A percentile compares a stretch with the other conserved stretches of the same genome.
These are phyloP conservation scores for Penicillium cataractarum DNA, from an alignment of 495 filamentous ascomycete species.

Conservation along the genomic window DNA sequence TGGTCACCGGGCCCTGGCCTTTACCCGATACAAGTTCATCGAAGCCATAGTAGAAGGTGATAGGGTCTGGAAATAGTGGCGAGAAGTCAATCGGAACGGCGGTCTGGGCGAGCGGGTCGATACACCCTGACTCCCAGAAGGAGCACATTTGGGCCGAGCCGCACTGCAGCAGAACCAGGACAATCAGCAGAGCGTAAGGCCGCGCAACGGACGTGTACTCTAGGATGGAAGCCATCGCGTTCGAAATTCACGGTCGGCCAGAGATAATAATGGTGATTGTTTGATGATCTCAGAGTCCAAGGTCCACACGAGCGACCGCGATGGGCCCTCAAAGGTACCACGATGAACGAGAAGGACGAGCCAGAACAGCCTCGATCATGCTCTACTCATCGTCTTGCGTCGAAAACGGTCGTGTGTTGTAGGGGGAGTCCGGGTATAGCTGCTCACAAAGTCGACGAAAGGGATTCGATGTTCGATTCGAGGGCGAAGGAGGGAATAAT, in stretches of 20 bases:
- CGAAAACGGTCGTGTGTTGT: background rate
- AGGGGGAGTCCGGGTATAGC: background rate
- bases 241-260: slow-evolving; percentile 5
- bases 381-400: slow-evolving; percentile 14
- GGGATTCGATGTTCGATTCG: slow-evolving; percentile 3
- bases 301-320: slow-evolving; percentile 28
- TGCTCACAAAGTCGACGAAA: background rate
- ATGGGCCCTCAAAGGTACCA: slow-evolving; percentile 28
- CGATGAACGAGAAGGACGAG: slow-evolving; percentile 20
- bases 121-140: slow-evolving; percentile 45
- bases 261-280: background rate
- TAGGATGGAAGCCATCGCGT: slow-evolving; percentile 28
- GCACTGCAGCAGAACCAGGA: slow-evolving; percentile 26
- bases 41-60: slow-evolving; percentile 47
- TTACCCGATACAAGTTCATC: slow-evolving; percentile 40
- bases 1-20: slow-evolving; percentile 44
- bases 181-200: slow-evolving; percentile 26
- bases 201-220: slow-evolving; percentile 17
- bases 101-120: slow-evolving; percentile 49
- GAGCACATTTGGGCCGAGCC: slow-evolving; percentile 41
- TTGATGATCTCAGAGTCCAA: slow-evolving; percentile 1
- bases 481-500: slow-evolving; percentile 10
- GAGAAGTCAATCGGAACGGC: slow-evolving; percentile 41
- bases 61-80: slow-evolving; percentile 42
- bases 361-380: slow-evolving; percentile 28